Conservation (phyloP, 352 stramenopile genomes). For the Pythium inflatum region DNA sequence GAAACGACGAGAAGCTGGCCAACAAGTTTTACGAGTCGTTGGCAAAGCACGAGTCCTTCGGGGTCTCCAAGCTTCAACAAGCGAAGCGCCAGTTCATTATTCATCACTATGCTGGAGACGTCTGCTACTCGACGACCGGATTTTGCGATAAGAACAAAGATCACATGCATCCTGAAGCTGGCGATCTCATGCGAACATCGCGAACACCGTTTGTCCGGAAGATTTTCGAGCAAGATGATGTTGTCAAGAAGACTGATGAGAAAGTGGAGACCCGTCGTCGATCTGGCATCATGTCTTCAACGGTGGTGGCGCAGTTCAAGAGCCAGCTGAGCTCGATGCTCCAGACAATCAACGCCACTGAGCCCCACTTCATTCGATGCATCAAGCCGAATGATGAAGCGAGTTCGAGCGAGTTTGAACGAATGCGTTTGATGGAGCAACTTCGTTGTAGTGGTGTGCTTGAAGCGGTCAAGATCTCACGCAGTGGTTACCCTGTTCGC, state of each 20-base stretch:
- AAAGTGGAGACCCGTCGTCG: conserved; percentile 44
- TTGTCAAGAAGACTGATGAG: conserved; percentile 41
- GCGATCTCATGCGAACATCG: conserved; percentile 75
- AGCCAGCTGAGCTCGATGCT: conserved; percentile 93
- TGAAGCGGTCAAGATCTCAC: conserved; percentile 89
- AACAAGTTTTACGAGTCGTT: conserved; percentile 84
- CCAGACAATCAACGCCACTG: conserved; percentile 93
- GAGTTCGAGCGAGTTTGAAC: conserved; percentile 65
- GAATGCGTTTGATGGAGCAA: conserved; percentile 76
- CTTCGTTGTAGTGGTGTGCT: conserved; percentile 87
- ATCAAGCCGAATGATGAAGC: conserved; percentile 88
- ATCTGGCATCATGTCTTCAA: conserved; percentile 83
- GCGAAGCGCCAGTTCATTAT: conserved; percentile 86
- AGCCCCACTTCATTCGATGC: conserved; percentile 92
- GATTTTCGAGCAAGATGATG: conserved; percentile 62
- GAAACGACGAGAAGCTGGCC: conserved; percentile 82
- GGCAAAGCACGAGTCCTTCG: conserved; percentile 67
- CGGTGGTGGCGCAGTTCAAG: conserved; percentile 93
- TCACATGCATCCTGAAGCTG: conserved; percentile 80
- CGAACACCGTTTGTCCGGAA: conserved; percentile 64
- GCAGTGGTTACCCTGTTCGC: conserved; percentile 93
- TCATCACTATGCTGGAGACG: conserved; percentile 84
- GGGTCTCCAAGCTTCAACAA: conserved; percentile 73
- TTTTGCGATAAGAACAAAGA: conserved; percentile 93
- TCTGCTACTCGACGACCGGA: conserved; percentile 78